phyloP scores from a whole-genome alignment of 1,284 basidiomycete genomes.

The Fomitopsis palustris region DNA sequence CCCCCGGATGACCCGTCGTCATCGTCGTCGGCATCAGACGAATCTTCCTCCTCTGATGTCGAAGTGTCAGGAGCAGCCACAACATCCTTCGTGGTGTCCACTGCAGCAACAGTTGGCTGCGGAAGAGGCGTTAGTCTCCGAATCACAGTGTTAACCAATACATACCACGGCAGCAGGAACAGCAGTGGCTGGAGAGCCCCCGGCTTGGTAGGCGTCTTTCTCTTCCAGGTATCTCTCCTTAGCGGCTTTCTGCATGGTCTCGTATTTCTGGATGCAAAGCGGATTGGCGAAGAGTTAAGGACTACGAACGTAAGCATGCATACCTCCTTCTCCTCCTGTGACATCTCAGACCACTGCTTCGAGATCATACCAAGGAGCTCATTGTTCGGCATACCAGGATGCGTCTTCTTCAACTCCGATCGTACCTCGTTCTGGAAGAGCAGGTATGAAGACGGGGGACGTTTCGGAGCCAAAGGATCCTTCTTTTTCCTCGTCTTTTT shows the following conservation, averaged over 20 bases:
- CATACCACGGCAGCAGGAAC: conserved; percentile 1
- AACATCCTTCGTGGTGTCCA: conserved; percentile 1
- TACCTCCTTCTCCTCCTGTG: conserved; percentile 72
- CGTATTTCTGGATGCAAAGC: conserved; percentile 29
- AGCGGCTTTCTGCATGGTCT: conserved; percentile 30
- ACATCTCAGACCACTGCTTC: conserved; percentile 71
- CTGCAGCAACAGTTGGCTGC: conserved; percentile 6
- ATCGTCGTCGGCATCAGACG: conserved; percentile 34
- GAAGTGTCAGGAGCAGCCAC: conserved; percentile 19
- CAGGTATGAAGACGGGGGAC: conserved; percentile 92
- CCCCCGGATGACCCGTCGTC: conserved; percentile 22
- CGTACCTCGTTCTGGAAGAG: conserved; percentile 94
- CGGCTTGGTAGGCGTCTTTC: conserved; percentile 30
- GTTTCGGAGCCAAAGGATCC: conserved; percentile 94
- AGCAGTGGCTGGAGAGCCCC: conserved; percentile 10
- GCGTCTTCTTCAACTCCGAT: conserved; percentile 60
- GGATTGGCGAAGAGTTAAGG: neutral
- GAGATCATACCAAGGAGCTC: conserved; percentile 76
- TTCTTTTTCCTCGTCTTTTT: conserved; percentile 55
- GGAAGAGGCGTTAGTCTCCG: neutral
- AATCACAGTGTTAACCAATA: neutral
- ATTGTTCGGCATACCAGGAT: conserved; percentile 66
- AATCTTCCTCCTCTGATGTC: conserved; percentile 20
- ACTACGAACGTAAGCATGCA: conserved; percentile 17
- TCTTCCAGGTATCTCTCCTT: conserved; percentile 34